These are phyloP conservation scores for Calocybe gangraenosa DNA, from an alignment of 768 basidiomycete species.

Conservation along the genomic window DNA sequence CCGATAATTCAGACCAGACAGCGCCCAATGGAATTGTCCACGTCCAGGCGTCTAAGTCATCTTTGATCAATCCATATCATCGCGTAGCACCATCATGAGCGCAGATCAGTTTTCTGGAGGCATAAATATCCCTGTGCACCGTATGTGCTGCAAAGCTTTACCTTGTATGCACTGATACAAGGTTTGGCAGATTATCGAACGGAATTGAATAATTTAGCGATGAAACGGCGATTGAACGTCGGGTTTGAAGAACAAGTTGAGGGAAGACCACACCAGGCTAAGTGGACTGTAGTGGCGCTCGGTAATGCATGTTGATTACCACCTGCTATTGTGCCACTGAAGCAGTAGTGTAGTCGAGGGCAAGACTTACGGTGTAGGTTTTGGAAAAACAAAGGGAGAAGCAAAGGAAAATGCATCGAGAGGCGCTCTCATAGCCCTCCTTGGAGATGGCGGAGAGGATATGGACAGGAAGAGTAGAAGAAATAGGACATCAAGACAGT, in stretches of 20 bases:
- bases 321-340: background rate
- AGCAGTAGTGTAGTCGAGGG: background rate
- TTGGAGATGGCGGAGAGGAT: conserved; percentile 1
- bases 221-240: background rate
- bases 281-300: conserved; percentile 7
- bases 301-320: conserved; percentile 1
- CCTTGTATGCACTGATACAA: background rate
- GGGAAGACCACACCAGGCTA: conserved; percentile 1
- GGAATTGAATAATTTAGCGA: conserved; percentile 7
- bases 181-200: conserved; percentile 5
- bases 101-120: background rate
- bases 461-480: background rate
- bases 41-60: background rate
- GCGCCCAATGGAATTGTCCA: background rate
- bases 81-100: background rate
- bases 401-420: conserved; percentile 12
- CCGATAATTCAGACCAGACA: background rate
- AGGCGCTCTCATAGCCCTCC: conserved; percentile 3
- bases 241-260: background rate
- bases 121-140: background rate
- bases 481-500: background rate
- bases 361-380: conserved; percentile 5
- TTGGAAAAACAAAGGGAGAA: conserved; percentile 4
- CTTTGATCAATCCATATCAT: background rate
- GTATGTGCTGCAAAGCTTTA: background rate